phyloP scores from a whole-genome alignment of 1,284 basidiomycete species.

The Coniophora puteana region DNA sequence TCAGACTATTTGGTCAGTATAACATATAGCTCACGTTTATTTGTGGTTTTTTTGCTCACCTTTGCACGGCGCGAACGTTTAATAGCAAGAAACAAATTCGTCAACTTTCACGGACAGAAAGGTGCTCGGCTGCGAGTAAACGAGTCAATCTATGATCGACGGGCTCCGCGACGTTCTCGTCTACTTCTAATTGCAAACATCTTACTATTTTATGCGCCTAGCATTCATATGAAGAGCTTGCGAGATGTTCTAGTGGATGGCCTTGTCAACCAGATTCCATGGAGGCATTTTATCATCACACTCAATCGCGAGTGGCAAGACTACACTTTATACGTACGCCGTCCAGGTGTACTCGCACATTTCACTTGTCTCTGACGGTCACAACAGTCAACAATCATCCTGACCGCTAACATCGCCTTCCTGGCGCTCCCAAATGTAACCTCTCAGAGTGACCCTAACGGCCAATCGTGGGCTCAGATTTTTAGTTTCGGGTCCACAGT shows the following conservation, averaged over 20 bases:
- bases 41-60: too few relatives aligned
- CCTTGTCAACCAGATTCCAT: conserved; percentile 33
- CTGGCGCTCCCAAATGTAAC: conserved; percentile 43
- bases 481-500: conserved; percentile 43
- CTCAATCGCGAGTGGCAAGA: conserved; percentile 48
- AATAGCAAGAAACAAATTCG: too few relatives aligned
- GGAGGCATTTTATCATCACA: conserved; percentile 37
- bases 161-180: conserved; percentile 16
- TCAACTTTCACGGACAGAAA: conserved; percentile 31
- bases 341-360: too few relatives aligned
- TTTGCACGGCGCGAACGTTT: too few relatives aligned
- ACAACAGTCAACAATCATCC: conserved; percentile 37
- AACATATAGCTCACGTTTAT: too few relatives aligned
- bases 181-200: conserved; percentile 31
- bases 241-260: conserved; percentile 38
- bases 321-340: conserved; percentile 42
- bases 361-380: too few relatives aligned
- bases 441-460: conserved; percentile 7
- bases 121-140: conserved; percentile 28
- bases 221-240: conserved; percentile 32
- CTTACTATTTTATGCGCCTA: conserved; percentile 37
- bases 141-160: conserved; percentile 26
- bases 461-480: conserved; percentile 36
- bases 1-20: too few relatives aligned
- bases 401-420: conserved; percentile 42